Evolutionary conservation across 106 monocot genomes (phyloP).

Genomic region (Dactylorhiza incarnata): DNA sequence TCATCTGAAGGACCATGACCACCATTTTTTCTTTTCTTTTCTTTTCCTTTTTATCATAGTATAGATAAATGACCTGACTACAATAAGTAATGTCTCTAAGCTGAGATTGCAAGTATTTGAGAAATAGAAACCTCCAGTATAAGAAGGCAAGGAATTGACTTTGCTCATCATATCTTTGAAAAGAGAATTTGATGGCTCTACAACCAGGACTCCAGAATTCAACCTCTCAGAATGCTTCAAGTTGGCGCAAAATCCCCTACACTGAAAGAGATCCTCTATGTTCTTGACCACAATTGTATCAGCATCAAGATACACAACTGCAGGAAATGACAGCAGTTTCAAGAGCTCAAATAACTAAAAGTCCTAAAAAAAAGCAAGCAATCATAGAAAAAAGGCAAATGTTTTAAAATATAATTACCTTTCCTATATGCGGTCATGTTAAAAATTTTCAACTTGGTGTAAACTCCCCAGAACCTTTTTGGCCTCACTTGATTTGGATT

Average conservation of each 20-base stretch:
- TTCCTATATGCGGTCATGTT: conserved; percentile 88
- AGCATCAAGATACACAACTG: conserved; percentile 99
- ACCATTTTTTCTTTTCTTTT: too few species aligned
- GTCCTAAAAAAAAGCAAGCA: background rate
- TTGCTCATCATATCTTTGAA: conserved; percentile 93
- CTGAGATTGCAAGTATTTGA: background rate
- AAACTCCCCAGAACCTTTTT: conserved; percentile 99
- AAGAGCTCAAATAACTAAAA: background rate
- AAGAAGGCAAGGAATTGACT: conserved; percentile 70
- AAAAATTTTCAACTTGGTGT: conserved; percentile 96
- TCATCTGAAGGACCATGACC: too few species aligned
- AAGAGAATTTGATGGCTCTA: conserved; percentile 81
- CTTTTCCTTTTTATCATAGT: too few species aligned
- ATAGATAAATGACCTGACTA: background rate
- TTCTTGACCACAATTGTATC: conserved; percentile 93
- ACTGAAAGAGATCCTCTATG: conserved; percentile 95
- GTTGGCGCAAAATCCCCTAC: conserved; percentile 92
- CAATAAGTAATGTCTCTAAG: background rate
- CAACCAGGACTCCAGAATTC: conserved; percentile 99
- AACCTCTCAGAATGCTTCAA: conserved; percentile 97
- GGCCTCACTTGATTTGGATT: conserved; percentile 92
- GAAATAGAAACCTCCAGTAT: conserved; percentile 83
- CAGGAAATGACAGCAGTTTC: conserved; percentile 5
- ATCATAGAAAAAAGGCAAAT: background rate
- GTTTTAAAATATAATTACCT: conserved; percentile 39